phyloP scores from a whole-genome alignment of 805 yeast species.

The Teunomyces tritomae region DNA sequence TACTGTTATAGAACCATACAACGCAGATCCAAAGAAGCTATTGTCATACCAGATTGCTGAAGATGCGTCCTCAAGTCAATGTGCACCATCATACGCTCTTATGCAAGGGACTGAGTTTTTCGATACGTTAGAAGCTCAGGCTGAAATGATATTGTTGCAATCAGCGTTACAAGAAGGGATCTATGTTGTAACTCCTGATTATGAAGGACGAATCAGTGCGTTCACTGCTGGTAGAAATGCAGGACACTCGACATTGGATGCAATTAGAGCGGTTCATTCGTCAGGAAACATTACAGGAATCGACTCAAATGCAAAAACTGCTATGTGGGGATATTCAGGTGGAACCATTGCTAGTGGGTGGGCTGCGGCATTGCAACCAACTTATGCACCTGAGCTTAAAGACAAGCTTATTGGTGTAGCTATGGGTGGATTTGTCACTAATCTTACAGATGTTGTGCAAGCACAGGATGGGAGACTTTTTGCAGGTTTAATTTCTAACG shows the following conservation, averaged over 20 bases:
- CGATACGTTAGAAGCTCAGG: constrained; percentile 14
- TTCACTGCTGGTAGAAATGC: constrained; percentile 33
- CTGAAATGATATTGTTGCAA: constrained; percentile 14
- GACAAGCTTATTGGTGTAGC: constrained; percentile 29
- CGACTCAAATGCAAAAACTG: constrained; percentile 15
- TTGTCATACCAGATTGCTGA: constrained; percentile 19
- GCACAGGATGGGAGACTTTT: constrained; percentile 23
- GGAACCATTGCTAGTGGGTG: constrained; percentile 39
- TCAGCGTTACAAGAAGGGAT: constrained; percentile 24
- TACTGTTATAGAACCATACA: constrained; percentile 21
- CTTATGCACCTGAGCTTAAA: constrained; percentile 33
- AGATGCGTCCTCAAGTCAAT: constrained; percentile 19
- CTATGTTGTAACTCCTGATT: constrained; percentile 33
- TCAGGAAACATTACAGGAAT: constrained; percentile 18
- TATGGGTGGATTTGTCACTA: constrained; percentile 35
- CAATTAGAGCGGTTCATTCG: constrained; percentile 26
- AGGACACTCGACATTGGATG: constrained; percentile 30
- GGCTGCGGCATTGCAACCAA: constrained; percentile 37
- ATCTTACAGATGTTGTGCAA: constrained; percentile 25
- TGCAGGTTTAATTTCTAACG: constrained; percentile 30
- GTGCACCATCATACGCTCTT: constrained; percentile 22
- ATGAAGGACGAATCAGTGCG: constrained; percentile 31
- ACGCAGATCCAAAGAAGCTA: constrained; percentile 20
- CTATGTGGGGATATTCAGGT: constrained; percentile 39
- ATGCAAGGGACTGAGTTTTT: constrained; percentile 10